A percentile compares a stretch with the other conserved stretches of the same genome.
phyloP scores from a whole-genome alignment of 2,329 filamentous ascomycete species.

The Hortaea werneckii region DNA sequence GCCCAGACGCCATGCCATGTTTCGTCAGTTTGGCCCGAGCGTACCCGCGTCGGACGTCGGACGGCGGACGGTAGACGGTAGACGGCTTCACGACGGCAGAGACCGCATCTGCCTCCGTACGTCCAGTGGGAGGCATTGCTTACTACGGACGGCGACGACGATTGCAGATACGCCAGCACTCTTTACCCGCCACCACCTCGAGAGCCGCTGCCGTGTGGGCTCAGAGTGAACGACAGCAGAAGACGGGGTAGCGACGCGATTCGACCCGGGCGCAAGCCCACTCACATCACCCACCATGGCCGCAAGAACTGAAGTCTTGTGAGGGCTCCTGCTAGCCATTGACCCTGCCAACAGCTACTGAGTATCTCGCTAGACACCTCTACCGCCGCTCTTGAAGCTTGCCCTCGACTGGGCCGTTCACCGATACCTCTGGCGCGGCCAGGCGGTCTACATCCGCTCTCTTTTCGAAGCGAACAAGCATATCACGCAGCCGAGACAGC shows the following conservation, averaged over 20 bases:
- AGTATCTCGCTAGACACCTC: conserved; percentile 45
- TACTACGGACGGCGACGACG: neutral
- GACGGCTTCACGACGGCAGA: too few relatives aligned
- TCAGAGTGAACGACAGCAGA: neutral
- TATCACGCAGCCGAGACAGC: conserved; percentile 72
- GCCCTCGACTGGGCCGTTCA: conserved; percentile 93
- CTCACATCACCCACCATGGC: conserved; percentile 26
- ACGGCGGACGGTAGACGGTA: too few relatives aligned
- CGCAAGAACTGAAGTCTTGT: conserved; percentile 26
- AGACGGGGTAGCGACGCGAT: neutral
- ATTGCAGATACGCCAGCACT: too few relatives aligned
- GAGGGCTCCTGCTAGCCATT: conserved; percentile 8
- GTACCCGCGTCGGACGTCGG: too few relatives aligned
- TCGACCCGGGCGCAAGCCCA: conserved; percentile 6
- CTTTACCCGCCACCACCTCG: too few relatives aligned
- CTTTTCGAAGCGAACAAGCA: conserved; percentile 90
- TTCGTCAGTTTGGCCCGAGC: too few relatives aligned
- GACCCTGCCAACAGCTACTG: neutral
- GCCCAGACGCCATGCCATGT: neutral
- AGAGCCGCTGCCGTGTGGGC: too few relatives aligned
- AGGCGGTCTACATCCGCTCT: conserved; percentile 89
- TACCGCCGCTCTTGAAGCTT: conserved; percentile 91
- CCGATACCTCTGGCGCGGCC: conserved; percentile 84
- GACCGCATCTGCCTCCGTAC: neutral
- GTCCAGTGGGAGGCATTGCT: neutral